Percentiles rank a stretch among this genome's conserved stretches.
Conservation (phyloP, 768 basidiomycete species). For the Xerocomellus dryophilus region DNA sequence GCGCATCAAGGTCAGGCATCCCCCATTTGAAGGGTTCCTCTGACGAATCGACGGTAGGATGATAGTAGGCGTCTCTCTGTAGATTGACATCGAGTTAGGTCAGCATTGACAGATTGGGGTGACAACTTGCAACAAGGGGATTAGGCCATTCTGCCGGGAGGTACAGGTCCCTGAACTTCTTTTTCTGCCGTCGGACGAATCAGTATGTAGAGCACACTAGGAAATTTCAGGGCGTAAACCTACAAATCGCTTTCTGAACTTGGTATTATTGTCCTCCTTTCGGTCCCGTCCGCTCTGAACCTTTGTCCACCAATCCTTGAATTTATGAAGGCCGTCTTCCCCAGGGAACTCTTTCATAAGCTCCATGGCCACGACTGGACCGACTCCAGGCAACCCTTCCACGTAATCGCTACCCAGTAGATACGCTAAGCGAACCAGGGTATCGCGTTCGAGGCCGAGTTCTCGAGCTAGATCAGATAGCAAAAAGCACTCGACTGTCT, state of each 20-base stretch:
- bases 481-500: conserved; percentile 97
- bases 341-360: conserved; percentile 91
- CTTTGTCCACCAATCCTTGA: conserved; percentile 91
- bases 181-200: conserved; percentile 57
- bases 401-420: conserved; percentile 96
- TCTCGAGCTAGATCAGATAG: conserved; percentile 81
- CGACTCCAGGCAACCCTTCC: conserved; percentile 86
- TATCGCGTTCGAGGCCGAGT: conserved; percentile 80
- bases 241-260: conserved; percentile 84
- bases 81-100: conserved; percentile 1
- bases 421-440: conserved; percentile 86
- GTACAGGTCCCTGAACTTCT: conserved; percentile 81
- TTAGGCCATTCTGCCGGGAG: conserved; percentile 88
- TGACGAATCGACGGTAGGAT: conserved; percentile 86
- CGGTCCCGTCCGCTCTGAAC: conserved; percentile 89
- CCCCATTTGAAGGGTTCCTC: conserved; percentile 97
- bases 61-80: conserved; percentile 89
- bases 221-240: conserved; percentile 34
- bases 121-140: conserved; percentile 69
- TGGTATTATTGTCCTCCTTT: conserved; percentile 64
- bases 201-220: conserved; percentile 4
- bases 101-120: conserved; percentile 7
- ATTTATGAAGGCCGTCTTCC: conserved; percentile 75
- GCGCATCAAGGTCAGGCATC: conserved; percentile 89
- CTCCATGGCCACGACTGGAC: conserved; percentile 96